Base-by-base conservation (phyloP, 2,329 filamentous ascomycete species). In the Fusarium fujikuroi region DNA sequence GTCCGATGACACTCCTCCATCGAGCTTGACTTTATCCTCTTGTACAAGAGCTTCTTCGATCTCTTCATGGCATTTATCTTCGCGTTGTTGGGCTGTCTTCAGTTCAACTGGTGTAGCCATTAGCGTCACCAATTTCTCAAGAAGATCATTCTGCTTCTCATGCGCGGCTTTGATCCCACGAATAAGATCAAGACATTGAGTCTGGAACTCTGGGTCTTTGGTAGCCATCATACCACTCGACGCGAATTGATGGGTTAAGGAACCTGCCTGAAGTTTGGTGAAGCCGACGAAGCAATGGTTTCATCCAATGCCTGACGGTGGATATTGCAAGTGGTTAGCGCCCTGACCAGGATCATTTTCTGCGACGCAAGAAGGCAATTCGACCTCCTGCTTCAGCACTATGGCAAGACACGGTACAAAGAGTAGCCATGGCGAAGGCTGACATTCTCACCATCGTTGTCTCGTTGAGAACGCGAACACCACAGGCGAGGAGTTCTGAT, bases 121-220 rank as follows among this genome's bases (percentile, higher is more conserved):
- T 9, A 62, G 44, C 21, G 16, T 4, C 7, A 64, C 57, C 18
- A 62, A 21, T 25, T 28, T 62, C 39, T 52, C 44, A 6, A 64
- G 57, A 23, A 64, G 62, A 19, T 46, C 46, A 32, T 62, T 64
- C 30, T 64, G 62, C 32, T 32, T 52, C 44, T 62, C 57, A 2
- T 39, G 46, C 2, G 56, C 39, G 5, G 25, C 49, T 11, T 52
- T 64, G 9, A 64, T 62, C 21, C 46, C 39, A 1, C 39, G 32
- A 21, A 64, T 39, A 2, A 64, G 57, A 19, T 52, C 30, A 1
- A 64, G 25, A 5, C 61, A 64, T 11, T 64, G 32, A 6, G 25
- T 3, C n/a, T 62, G 37, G 10, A 64, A 16, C n/a, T 62, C 25
- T 25, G 23, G 15, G 3, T 44, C 25, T 12, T 25, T 25, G 12